Evolutionary conservation across 2,329 filamentous ascomycete species (phyloP).

Genomic region (Xylaria sp.): DNA sequence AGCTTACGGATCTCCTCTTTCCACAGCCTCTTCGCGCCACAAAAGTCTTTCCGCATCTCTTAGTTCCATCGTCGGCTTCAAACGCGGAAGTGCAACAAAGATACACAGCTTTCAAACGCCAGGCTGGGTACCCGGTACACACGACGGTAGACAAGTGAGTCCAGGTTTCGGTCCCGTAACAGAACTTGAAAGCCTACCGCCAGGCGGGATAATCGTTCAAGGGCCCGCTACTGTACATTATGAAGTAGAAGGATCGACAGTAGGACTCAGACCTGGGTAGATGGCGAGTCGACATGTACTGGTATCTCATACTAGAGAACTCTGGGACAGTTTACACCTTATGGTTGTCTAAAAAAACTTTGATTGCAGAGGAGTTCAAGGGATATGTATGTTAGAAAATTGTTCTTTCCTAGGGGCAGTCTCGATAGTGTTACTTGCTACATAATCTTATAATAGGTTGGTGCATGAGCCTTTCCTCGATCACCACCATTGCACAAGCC

Average conservation of each 20-base stretch:
- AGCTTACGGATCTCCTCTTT: slow-evolving; percentile 9
- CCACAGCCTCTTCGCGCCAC: not conserved
- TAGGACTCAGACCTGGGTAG: not conserved
- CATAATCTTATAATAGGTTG: not conserved
- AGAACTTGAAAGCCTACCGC: slow-evolving; percentile 30
- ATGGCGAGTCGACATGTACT: not conserved
- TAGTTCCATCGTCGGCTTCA: slow-evolving; percentile 26
- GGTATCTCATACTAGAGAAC: not conserved
- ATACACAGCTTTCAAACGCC: slow-evolving; percentile 1
- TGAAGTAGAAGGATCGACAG: slow-evolving; percentile 32
- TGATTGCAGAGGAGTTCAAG: not conserved
- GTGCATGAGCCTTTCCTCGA: not conserved
- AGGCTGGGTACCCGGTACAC: no score
- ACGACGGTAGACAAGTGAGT: not conserved
- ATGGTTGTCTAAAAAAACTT: no score
- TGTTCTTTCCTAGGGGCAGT: not conserved
- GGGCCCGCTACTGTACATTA: slow-evolving; percentile 9
- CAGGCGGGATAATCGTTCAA: not conserved
- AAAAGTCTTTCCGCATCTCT: slow-evolving; percentile 24
- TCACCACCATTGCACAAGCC: not conserved
- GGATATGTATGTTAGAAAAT: not conserved
- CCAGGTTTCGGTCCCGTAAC: not conserved
- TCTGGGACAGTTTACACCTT: not conserved
- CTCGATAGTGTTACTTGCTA: not conserved
- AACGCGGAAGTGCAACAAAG: slow-evolving; percentile 6